Percentiles rank a stretch among this genome's conserved stretches.
Conservation (phyloP, 371 early-diverging fungal species). For the Rhizopus arrhizus region DNA sequence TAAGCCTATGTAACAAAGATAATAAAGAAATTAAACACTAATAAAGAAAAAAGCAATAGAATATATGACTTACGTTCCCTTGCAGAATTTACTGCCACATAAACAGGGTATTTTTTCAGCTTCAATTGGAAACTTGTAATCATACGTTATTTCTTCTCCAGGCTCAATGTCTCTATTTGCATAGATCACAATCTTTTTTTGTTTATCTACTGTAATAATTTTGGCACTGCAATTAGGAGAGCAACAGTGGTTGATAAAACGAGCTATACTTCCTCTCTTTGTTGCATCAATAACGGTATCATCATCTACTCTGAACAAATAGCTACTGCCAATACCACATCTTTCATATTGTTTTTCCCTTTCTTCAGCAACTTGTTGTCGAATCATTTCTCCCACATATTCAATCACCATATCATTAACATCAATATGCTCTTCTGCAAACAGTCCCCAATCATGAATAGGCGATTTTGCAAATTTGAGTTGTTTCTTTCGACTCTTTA, state of each 20-base stretch:
- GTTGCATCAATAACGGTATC: constrained; percentile 99
- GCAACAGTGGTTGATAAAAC: constrained; percentile 98
- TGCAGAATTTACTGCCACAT: constrained; percentile 85
- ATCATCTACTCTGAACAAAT: constrained; percentile 96
- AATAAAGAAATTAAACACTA: not conserved
- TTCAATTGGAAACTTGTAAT: constrained; percentile 97
- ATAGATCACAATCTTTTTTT: constrained; percentile 93
- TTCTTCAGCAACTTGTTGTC: constrained; percentile 93
- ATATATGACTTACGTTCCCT: constrained; percentile 65
- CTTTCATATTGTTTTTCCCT: constrained; percentile 92
- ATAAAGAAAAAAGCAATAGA: not conserved
- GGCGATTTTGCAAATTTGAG: constrained; percentile 86
- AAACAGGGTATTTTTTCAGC: constrained; percentile 92
- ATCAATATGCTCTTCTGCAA: constrained; percentile 89
- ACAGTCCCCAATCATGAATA: constrained; percentile 97
- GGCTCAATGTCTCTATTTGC: constrained; percentile 85
- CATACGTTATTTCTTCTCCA: constrained; percentile 98
- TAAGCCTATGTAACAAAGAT: not conserved
- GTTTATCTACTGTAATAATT: constrained; percentile 83
- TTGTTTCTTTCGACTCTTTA: constrained; percentile 86
- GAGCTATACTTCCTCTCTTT: constrained; percentile 93
- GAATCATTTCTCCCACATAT: constrained; percentile 98
- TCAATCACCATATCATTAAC: constrained; percentile 95
- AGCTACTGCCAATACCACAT: constrained; percentile 91
- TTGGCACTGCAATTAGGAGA: constrained; percentile 97